Evolutionary conservation across 139 green algal genomes (phyloP), one percentile per base, ranked within the genome.

Genomic region (Nannochloris sp.): DNA sequence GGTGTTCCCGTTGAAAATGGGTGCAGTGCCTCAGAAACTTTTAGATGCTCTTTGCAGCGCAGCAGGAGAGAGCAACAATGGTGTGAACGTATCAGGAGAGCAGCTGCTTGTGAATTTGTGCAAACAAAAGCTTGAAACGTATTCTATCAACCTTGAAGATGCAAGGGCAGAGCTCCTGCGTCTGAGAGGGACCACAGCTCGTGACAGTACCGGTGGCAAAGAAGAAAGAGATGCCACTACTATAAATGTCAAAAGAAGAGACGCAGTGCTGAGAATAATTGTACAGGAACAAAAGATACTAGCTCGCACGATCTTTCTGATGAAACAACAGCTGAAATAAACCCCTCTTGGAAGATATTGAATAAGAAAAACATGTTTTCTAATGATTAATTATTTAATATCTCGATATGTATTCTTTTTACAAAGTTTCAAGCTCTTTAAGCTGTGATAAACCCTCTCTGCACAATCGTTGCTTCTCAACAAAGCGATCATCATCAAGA

Each of bases 271-370:
- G 23, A 53, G 68, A 27, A 30, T 83, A 4, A 46, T 83, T 19
- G 35, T 86, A 23, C 45, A 68, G 3, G 77, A 86, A 63, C 63
- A 63, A 39, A 68, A 72, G 55, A 76, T 86, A 30, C 46, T 86
- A 12, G 46, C 38, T n/a, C 54, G 70, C 14, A 77, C 65, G 0
- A 60, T 53, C 4, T 81, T 86, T 54, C 38, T 84, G 42, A n/a
- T 79, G 42, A 60, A 71, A 58, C 70, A 83, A 45, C 56, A 81
- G 39, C 35, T 59, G 42, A 54, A 54, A 9, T n/a, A n/a, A n/a
- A n/a, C n/a, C n/a, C n/a, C n/a, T n/a, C n/a, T n/a, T n/a, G n/a
- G n/a, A n/a, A n/a, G n/a, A n/a, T n/a, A n/a, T n/a, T n/a, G n/a
- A n/a, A n/a, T n/a, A n/a, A n/a, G n/a, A n/a, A n/a, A n/a, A n/a